Percentiles rank a stretch among this genome's conserved stretches.
Conservation (phyloP, 164 flowering plant species). For the Vitis riparia region DNA sequence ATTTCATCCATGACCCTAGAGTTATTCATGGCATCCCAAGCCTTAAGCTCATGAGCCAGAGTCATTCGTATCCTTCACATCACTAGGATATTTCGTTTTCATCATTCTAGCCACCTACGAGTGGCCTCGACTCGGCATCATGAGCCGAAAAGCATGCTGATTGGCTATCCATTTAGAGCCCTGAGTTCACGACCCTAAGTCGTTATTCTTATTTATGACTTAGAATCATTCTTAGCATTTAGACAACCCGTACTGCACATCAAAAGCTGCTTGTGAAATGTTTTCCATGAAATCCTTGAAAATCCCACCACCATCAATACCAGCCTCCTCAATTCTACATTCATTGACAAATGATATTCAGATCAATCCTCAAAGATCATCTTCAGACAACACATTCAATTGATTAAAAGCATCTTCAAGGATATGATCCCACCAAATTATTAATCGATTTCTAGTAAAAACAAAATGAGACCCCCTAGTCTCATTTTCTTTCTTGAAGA, state of each 20-base stretch:
- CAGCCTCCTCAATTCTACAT: conserved; percentile 98
- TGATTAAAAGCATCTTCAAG: conserved; percentile 93
- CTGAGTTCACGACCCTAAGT: too few species aligned
- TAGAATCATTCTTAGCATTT: conserved; percentile 20
- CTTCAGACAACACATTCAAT: conserved; percentile 77
- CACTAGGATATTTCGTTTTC: too few species aligned
- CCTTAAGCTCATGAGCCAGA: too few species aligned
- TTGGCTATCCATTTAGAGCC: too few species aligned
- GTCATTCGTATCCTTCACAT: too few species aligned
- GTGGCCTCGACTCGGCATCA: too few species aligned
- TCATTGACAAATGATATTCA: conserved; percentile 93
- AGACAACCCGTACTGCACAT: conserved; percentile 93
- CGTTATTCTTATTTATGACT: too few species aligned
- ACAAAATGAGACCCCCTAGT: conserved; percentile 44
- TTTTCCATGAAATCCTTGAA: conserved; percentile 99
- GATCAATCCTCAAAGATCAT: conserved; percentile 82
- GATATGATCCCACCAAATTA: conserved; percentile 83
- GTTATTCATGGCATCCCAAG: too few species aligned
- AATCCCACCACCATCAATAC: conserved; percentile 99
- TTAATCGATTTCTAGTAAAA: conserved; percentile 65
- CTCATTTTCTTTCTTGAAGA: too few species aligned
- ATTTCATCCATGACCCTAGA: too few species aligned
- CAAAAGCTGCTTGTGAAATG: conserved; percentile 89
- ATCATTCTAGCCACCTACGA: too few species aligned
- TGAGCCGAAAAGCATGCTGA: too few species aligned